Conservation (phyloP, 176 grass and related monocot species). For the Pontederia paniculata region DNA sequence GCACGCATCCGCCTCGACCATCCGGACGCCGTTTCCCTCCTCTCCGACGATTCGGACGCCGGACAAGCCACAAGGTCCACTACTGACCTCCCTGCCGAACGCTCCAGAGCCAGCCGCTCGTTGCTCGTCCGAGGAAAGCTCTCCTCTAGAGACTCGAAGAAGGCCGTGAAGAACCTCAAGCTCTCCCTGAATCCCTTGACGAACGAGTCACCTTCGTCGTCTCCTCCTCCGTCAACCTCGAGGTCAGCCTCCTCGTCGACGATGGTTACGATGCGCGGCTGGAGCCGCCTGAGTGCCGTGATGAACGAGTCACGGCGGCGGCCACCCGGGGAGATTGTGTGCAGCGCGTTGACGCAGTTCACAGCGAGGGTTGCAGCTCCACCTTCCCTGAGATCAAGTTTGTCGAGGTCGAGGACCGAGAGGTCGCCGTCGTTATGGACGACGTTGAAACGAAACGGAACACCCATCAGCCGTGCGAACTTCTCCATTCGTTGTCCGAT, state of each 20-base stretch:
- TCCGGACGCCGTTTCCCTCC: constrained; percentile 6
- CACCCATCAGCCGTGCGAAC: constrained; percentile 95
- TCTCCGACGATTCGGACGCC: constrained; percentile 24
- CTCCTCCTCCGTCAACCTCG: constrained; percentile 10
- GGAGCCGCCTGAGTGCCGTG: constrained; percentile 39
- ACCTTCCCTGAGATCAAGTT: constrained; percentile 44
- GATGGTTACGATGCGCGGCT: constrained; percentile 68
- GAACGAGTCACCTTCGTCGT: constrained; percentile 62
- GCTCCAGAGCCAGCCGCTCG: constrained; percentile 75
- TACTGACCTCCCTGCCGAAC: constrained; percentile 56
- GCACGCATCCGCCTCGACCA: constrained; percentile 1
- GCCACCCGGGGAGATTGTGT: constrained; percentile 37
- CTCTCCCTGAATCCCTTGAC: constrained; percentile 76
- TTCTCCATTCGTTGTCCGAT: constrained; percentile 97
- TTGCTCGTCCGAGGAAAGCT: constrained; percentile 83
- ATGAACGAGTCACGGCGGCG: constrained; percentile 47
- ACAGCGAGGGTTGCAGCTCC: constrained; percentile 41
- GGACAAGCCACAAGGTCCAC: constrained; percentile 84
- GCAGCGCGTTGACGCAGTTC: constrained; percentile 77
- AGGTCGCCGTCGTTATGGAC: constrained; percentile 79
- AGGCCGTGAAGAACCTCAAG: constrained; percentile 73
- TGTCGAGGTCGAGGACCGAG: constrained; percentile 66
- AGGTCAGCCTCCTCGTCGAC: constrained; percentile 95
- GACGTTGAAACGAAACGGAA: constrained; percentile 76
- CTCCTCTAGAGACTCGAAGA: constrained; percentile 92